Percentiles rank a stretch among this genome's conserved stretches.
These are phyloP conservation scores for Voacanga thouarsii DNA, from an alignment of 257 asterid genomes.

Conservation along the genomic window DNA sequence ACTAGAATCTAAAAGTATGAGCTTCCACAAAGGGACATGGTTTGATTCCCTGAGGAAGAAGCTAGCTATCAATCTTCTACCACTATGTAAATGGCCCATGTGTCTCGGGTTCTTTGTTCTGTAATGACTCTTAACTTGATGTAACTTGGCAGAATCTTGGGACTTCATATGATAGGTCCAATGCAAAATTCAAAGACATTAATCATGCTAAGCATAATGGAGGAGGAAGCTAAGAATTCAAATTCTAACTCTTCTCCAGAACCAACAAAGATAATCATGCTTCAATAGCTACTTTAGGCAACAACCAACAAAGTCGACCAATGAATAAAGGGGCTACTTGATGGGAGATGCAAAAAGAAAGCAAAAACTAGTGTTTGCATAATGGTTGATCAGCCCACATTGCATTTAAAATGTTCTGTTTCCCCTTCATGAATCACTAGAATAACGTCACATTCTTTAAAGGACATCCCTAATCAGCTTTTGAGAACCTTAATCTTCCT, in stretches of 20 bases:
- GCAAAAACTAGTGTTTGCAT: not conserved
- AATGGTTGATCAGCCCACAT: slow-evolving; percentile 7
- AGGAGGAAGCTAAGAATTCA: no score
- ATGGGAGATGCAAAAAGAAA: not conserved
- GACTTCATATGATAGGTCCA: slow-evolving; percentile 1
- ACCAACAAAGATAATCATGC: not conserved
- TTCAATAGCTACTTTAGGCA: not conserved
- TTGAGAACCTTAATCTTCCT: not conserved
- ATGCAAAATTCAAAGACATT: not conserved
- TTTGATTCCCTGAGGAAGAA: not conserved
- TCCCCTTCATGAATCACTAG: slow-evolving; percentile 9
- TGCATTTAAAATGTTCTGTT: not conserved
- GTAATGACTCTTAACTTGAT: not conserved
- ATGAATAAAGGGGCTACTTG: not conserved
- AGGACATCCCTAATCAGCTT: slow-evolving; percentile 16
- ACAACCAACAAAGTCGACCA: not conserved
- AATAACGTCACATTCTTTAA: not conserved
- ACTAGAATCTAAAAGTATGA: not conserved
- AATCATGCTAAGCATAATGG: not conserved
- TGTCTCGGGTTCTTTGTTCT: not conserved
- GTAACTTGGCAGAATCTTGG: slow-evolving; percentile 1
- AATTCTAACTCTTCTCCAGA: no score
- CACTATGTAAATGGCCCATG: not conserved
- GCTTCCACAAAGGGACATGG: not conserved
- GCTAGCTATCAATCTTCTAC: not conserved